Percentiles rank a stretch among this genome's conserved stretches.
Evolutionary conservation across 192 early-diverging fungal species (phyloP).

Genomic region (Paraglomus brasilianum): DNA sequence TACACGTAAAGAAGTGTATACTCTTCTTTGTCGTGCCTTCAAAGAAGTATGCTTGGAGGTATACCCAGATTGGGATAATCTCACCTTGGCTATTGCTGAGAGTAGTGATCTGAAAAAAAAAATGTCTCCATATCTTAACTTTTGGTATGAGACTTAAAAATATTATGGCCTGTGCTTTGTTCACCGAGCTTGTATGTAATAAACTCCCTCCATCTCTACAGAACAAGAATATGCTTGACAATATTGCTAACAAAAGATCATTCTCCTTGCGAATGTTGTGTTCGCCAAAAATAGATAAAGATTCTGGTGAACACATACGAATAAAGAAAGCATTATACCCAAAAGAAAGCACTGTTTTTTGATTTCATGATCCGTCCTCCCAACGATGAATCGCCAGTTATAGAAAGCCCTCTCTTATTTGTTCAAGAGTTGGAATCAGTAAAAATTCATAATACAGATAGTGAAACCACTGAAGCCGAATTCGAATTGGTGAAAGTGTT

Average conservation of each 20-base stretch:
- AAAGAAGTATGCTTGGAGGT: background rate
- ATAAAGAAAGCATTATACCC: constrained; percentile 1
- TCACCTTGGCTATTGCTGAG: constrained; percentile 9
- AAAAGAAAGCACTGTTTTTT: background rate
- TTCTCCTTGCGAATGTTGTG: constrained; percentile 4
- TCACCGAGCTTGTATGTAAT: background rate
- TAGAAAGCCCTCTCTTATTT: constrained; percentile 16
- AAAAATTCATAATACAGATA: background rate
- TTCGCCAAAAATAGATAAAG: constrained; percentile 8
- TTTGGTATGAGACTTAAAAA: constrained; percentile 15
- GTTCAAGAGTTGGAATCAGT: background rate
- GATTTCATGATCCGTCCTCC: constrained; percentile 8
- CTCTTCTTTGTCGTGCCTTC: background rate
- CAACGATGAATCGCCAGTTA: constrained; percentile 23
- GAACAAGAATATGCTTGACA: constrained; percentile 12
- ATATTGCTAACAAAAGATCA: constrained; percentile 12
- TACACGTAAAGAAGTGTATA: background rate
- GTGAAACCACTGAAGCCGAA: no score
- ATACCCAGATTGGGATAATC: background rate
- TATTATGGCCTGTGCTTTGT: background rate
- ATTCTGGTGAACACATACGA: background rate
- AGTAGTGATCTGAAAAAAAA: constrained; percentile 12
- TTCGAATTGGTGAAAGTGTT: background rate
- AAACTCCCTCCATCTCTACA: background rate
- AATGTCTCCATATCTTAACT: constrained; percentile 18